These are phyloP conservation scores for Boletus edulis DNA, from an alignment of 768 basidiomycete species.

Conservation along the genomic window DNA sequence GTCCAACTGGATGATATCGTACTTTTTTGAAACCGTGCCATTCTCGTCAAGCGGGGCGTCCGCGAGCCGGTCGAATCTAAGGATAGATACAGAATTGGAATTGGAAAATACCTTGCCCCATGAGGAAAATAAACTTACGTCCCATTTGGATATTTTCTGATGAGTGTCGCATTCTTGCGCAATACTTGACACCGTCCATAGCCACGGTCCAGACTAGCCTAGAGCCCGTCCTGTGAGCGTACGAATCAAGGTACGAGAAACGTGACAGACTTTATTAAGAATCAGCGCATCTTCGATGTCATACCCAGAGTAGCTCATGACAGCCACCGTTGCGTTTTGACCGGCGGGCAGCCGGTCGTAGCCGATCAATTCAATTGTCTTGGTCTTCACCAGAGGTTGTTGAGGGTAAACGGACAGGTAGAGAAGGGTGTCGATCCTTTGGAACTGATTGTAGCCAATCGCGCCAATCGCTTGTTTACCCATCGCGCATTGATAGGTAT, in stretches of 20 bases:
- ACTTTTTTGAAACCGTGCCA: slow-evolving; percentile 76
- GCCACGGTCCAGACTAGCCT: slow-evolving; percentile 96
- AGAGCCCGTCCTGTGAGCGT: slow-evolving; percentile 4
- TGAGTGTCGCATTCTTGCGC: slow-evolving; percentile 90
- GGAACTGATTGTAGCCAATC: slow-evolving; percentile 96
- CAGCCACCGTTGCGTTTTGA: slow-evolving; percentile 97
- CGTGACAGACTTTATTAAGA: slow-evolving; percentile 70
- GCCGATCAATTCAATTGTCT: slow-evolving; percentile 94
- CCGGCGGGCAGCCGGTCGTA: slow-evolving; percentile 97
- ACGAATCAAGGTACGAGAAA: slow-evolving; percentile 2
- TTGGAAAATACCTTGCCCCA: slow-evolving; percentile 8
- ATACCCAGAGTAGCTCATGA: slow-evolving; percentile 99
- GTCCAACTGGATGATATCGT: slow-evolving; percentile 88
- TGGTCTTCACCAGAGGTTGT: slow-evolving; percentile 99
- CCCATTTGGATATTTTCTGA: slow-evolving; percentile 96
- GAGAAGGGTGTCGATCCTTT: slow-evolving; percentile 96
- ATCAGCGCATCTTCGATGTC: slow-evolving; percentile 99
- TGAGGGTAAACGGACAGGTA: slow-evolving; percentile 98
- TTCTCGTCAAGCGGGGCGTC: slow-evolving; percentile 87
- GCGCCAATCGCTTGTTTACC: slow-evolving; percentile 99
- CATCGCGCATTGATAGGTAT: slow-evolving; percentile 99
- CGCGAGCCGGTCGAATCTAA: slow-evolving; percentile 88
- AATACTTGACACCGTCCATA: slow-evolving; percentile 98
- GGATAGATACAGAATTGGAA: slow-evolving; percentile 3
- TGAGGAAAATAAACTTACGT: slow-evolving; percentile 61